Percentiles rank a stretch among this genome's conserved stretches.
phyloP scores from a whole-genome alignment of 1,139 yeast species.

The Suhomyces wounanorum region DNA sequence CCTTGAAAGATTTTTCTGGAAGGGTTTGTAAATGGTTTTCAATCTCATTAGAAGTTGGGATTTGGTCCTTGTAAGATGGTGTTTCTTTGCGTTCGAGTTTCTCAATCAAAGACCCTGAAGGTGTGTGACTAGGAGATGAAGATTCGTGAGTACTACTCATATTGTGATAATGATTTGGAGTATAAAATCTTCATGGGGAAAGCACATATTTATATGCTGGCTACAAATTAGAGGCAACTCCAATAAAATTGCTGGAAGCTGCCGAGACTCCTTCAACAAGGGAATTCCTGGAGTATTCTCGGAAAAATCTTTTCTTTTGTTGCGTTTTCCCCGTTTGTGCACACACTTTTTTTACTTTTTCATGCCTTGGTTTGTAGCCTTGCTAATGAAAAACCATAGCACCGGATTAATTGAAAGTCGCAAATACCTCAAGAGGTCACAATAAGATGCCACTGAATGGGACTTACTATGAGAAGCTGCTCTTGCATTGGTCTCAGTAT shows the following conservation, averaged over 20 bases:
- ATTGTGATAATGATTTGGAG: neutral
- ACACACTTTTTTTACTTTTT: slow-evolving; percentile 1
- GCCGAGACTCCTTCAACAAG: neutral
- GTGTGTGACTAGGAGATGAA: slow-evolving; percentile 9
- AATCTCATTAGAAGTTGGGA: slow-evolving; percentile 13
- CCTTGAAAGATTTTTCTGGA: slow-evolving; percentile 30
- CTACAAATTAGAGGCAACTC: neutral
- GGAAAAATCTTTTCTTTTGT: slow-evolving; percentile 8
- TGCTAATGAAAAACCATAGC: neutral
- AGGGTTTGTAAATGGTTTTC: slow-evolving; percentile 22
- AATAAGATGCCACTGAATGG: neutral
- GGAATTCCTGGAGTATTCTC: neutral
- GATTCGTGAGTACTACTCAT: slow-evolving; percentile 7
- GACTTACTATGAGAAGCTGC: too few species aligned
- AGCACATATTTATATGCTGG: neutral
- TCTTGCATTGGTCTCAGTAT: too few species aligned
- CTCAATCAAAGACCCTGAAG: slow-evolving; percentile 13
- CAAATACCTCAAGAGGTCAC: neutral
- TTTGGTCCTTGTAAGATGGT: slow-evolving; percentile 14
- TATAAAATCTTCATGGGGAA: neutral
- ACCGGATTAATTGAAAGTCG: slow-evolving; percentile 4
- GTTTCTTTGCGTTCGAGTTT: slow-evolving; percentile 18
- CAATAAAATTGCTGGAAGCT: neutral
- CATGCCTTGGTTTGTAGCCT: slow-evolving; percentile 1
- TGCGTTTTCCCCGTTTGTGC: slow-evolving; percentile 1